Conservation (phyloP, 805 yeast genomes). For the Candida sphagnicola region DNA sequence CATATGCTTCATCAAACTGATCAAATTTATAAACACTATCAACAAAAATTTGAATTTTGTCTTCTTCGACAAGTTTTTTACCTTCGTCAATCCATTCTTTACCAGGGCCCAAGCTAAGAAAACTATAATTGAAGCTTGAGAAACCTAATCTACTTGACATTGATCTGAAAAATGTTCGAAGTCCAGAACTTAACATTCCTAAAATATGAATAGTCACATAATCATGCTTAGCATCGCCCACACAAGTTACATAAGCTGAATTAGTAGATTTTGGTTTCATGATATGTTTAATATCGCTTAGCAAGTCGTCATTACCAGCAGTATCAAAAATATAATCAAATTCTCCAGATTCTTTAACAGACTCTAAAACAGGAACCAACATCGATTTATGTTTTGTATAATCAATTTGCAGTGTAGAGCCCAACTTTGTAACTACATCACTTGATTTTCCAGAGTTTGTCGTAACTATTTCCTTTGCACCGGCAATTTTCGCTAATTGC, state of each 20-base stretch:
- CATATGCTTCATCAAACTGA: slow-evolving; percentile 49
- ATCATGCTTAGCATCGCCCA: slow-evolving; percentile 46
- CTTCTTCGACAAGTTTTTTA: slow-evolving; percentile 41
- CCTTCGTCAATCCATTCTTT: slow-evolving; percentile 17
- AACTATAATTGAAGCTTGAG: not conserved
- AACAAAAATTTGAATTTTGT: slow-evolving; percentile 41
- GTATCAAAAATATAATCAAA: slow-evolving; percentile 66
- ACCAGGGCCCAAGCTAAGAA: not conserved
- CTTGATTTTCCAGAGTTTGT: slow-evolving; percentile 51
- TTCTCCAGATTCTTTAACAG: slow-evolving; percentile 28
- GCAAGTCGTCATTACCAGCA: slow-evolving; percentile 54
- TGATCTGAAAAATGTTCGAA: not conserved
- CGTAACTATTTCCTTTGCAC: slow-evolving; percentile 51
- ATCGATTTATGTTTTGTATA: slow-evolving; percentile 44
- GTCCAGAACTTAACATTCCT: not conserved
- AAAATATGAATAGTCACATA: not conserved
- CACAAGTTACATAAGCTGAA: slow-evolving; percentile 51
- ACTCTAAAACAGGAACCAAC: slow-evolving; percentile 29
- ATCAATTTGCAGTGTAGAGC: slow-evolving; percentile 62
- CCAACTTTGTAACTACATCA: slow-evolving; percentile 41
- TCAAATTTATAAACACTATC: slow-evolving; percentile 52
- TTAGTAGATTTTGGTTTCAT: slow-evolving; percentile 36
- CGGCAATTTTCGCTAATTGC: slow-evolving; percentile 48
- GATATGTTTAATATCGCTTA: slow-evolving; percentile 36
- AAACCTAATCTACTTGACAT: not conserved